Conservation (phyloP, 139 green algal genomes). For the Chlamydomonas asymmetrica region DNA sequence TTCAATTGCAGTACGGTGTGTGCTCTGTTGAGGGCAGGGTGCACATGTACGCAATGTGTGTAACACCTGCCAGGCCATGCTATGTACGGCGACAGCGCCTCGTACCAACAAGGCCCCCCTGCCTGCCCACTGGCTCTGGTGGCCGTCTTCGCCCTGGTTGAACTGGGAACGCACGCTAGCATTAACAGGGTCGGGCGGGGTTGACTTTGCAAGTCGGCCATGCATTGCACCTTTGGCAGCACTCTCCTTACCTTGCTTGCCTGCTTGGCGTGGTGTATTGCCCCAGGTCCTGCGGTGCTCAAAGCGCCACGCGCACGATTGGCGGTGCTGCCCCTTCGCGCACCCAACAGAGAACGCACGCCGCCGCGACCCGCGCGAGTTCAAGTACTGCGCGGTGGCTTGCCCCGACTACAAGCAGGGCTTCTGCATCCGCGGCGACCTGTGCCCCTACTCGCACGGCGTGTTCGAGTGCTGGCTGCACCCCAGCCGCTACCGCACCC, state of each 20-base stretch:
- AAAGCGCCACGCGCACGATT: slow-evolving; percentile 92
- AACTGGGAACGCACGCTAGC: too few species aligned
- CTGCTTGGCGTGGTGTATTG: too few species aligned
- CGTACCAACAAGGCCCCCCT: too few species aligned
- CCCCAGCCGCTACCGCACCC: slow-evolving; percentile 81
- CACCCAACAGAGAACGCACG: slow-evolving; percentile 96
- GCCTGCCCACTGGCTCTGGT: too few species aligned
- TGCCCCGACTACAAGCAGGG: slow-evolving; percentile 95
- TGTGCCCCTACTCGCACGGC: slow-evolving; percentile 85
- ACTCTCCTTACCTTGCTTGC: too few species aligned
- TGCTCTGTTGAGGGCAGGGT: too few species aligned
- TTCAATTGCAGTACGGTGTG: too few species aligned
- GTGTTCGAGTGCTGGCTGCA: slow-evolving; percentile 95
- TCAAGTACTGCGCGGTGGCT: slow-evolving; percentile 83
- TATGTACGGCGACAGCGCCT: too few species aligned
- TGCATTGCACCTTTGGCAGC: neutral
- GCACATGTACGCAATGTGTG: too few species aligned
- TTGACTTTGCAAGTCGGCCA: neutral
- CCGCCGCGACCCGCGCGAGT: slow-evolving; percentile 85
- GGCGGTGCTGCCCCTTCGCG: slow-evolving; percentile 94
- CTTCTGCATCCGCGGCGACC: slow-evolving; percentile 73
- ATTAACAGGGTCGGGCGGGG: neutral
- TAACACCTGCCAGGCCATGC: too few species aligned
- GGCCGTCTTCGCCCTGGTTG: too few species aligned
- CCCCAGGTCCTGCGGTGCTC: slow-evolving; percentile 75